Evolutionary conservation across 75 land plant species (phyloP), one percentile per base, ranked within the genome.

Genomic region (Sequoia sempervirens): DNA sequence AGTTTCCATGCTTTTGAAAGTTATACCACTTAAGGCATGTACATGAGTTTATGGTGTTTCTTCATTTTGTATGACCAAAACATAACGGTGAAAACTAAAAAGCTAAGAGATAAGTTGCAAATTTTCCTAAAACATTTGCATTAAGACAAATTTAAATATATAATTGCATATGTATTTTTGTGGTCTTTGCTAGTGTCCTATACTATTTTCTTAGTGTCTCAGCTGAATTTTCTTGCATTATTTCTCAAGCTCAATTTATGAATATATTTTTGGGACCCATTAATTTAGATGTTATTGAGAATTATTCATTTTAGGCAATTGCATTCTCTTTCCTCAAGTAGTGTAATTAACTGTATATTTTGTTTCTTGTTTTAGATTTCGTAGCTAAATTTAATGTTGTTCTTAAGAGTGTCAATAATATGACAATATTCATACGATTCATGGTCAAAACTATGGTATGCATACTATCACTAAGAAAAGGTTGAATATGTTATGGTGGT

Each of bases 11-110:
- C 94, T 95, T 37, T 53, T 96, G 84, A 88, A 88, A 83, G 50
- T 83, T 46, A 23, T 95, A 13, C 93, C 97, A 5, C 83, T 96
- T 53, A 80, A 89, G 73, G 81, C 97, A 17, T 96, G 99, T 94
- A 95, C 88, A 97, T 96, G 90, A 82, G 92, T 80, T 36, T 84
- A 47, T 81, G 18, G 10, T 76, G 2, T 68, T 43, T 26, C 23
- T 76, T 18, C 47, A 76, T 20, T 76, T 43, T 43, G 36, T 76
- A 23, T 76, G 79, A 28, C 32, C 12, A 23, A 26, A 10, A 9
- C 72, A n/a, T 68, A 28, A n/a, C 28, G 34, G 32, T 28, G 32
- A 68, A 9, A n/a, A n/a, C n/a, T n/a, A n/a, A n/a, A n/a, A 68
- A 68, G 28, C 10, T 1, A 68, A 68, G 32, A n/a, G 28, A 34